Percentiles rank a stretch among this genome's conserved stretches.
These are phyloP conservation scores for Cercospora janseana DNA, from an alignment of 2,329 filamentous ascomycete species.

Conservation along the genomic window DNA sequence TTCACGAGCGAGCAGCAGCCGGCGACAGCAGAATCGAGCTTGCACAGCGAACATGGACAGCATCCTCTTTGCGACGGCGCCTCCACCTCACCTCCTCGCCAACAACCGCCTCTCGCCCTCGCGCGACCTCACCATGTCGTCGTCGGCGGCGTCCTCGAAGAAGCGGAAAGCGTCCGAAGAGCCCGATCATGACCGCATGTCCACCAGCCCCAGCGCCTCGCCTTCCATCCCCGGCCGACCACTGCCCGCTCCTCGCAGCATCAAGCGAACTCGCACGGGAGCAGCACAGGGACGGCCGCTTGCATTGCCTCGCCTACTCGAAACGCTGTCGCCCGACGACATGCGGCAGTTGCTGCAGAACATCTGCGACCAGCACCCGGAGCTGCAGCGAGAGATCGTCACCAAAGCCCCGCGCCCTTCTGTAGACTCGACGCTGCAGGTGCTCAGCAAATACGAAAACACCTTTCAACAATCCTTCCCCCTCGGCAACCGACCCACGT, in stretches of 20 bases:
- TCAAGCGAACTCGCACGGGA: constrained; percentile 66
- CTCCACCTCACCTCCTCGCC: constrained; percentile 61
- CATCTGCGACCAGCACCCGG: constrained; percentile 85
- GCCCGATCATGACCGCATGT: constrained; percentile 73
- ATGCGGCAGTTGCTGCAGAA: constrained; percentile 83
- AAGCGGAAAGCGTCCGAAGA: constrained; percentile 89
- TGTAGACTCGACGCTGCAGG: constrained; percentile 73
- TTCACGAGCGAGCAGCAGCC: too few relatives aligned
- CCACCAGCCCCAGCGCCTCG: constrained; percentile 79
- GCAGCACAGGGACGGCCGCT: constrained; percentile 62
- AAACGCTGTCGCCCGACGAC: constrained; percentile 84
- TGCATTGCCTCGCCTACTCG: constrained; percentile 73
- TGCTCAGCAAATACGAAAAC: constrained; percentile 78
- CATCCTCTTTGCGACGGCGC: constrained; percentile 55
- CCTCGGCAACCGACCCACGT: constrained; percentile 75
- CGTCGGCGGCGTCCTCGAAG: constrained; percentile 48
- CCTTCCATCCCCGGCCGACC: constrained; percentile 70
- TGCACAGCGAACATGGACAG: constrained; percentile 61
- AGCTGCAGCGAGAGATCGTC: constrained; percentile 80
- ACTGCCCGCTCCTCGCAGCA: constrained; percentile 59
- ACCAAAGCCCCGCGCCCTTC: constrained; percentile 83
- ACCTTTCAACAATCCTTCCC: constrained; percentile 77
- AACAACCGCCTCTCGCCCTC: constrained; percentile 60
- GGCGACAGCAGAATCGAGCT: too few relatives aligned
- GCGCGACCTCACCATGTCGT: constrained; percentile 44